A percentile compares a stretch with the other conserved stretches of the same genome.
Conservation (phyloP, 352 stramenopile genomes). For the Pythium pectinolyticum region DNA sequence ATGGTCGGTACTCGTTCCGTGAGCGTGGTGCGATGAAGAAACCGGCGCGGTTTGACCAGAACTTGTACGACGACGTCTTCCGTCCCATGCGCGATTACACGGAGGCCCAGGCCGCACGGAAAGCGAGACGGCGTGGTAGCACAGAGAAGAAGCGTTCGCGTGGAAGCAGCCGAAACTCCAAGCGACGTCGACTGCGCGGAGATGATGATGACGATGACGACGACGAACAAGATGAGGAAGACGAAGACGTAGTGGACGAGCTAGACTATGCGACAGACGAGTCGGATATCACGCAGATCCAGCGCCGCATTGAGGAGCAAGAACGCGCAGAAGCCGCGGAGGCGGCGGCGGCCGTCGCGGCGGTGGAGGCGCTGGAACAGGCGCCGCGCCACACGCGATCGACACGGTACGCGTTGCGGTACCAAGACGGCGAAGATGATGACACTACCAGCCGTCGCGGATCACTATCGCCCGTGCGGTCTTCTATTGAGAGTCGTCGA, state of each 20-base stretch:
- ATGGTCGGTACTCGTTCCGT: conserved; percentile 37
- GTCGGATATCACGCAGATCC: conserved; percentile 59
- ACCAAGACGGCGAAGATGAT: conserved; percentile 21
- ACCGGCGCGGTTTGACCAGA: conserved; percentile 60
- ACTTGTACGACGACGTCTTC: conserved; percentile 75
- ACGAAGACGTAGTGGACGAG: conserved; percentile 23
- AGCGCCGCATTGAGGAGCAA: conserved; percentile 48
- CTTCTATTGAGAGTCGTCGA: conserved; percentile 15
- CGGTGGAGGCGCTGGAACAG: conserved; percentile 21
- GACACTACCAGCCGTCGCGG: conserved; percentile 12
- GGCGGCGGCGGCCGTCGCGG: conserved; percentile 20
- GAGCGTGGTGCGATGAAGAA: conserved; percentile 43
- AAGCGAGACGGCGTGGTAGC: conserved; percentile 25
- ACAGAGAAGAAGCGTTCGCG: conserved; percentile 14
- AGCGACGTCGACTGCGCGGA: conserved; percentile 24
- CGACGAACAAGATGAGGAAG: conserved; percentile 19
- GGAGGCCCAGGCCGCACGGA: conserved; percentile 15
- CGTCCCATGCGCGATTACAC: conserved; percentile 30
- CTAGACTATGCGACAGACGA: conserved; percentile 42
- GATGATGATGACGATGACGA: conserved; percentile 36
- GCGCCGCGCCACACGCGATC: conserved; percentile 25
- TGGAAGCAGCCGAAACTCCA: conserved; percentile 1
- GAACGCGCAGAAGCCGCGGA: conserved; percentile 39
- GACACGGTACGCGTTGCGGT: conserved; percentile 62
- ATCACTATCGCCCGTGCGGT: conserved; percentile 15